Evolutionary conservation across 2,329 filamentous ascomycete species (phyloP).

Genomic region (Colletotrichum eleusines): DNA sequence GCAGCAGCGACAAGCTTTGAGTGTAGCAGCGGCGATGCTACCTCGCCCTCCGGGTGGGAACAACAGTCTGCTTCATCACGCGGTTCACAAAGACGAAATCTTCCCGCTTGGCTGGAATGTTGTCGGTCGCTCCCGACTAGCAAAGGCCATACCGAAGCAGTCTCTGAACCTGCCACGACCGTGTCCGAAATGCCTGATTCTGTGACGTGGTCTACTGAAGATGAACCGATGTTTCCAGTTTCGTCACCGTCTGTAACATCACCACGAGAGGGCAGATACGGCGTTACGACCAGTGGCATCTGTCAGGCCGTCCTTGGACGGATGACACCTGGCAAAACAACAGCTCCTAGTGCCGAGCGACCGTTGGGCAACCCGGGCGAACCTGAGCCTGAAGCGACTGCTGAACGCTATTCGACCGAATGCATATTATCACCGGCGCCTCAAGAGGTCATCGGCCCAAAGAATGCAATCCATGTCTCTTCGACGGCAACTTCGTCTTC

Average conservation of each 20-base stretch:
- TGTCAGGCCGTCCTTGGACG: not conserved
- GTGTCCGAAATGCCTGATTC: not conserved
- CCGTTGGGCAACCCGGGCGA: not conserved
- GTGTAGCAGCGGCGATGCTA: not conserved
- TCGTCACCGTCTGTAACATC: not conserved
- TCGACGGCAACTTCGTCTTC: not conserved
- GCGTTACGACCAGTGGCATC: not conserved
- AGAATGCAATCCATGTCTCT: not conserved
- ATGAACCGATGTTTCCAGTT: not conserved
- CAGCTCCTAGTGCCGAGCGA: not conserved
- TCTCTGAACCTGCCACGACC: not conserved
- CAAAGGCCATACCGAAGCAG: not conserved
- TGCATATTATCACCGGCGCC: not conserved
- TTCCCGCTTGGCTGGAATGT: slow-evolving; percentile 2
- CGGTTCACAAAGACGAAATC: not conserved
- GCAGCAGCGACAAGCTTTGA: not conserved
- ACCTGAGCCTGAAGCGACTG: not conserved
- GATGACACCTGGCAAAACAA: not conserved
- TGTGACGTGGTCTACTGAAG: slow-evolving; percentile 1
- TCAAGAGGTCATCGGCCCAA: not conserved
- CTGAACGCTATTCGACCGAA: not conserved
- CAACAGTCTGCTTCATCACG: not conserved
- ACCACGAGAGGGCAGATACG: not conserved
- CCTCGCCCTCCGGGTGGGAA: not conserved
- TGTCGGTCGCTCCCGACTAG: not conserved